Percentiles rank a stretch among this genome's conserved stretches.
Evolutionary conservation across 768 basidiomycete species (phyloP).

Genomic region (Suillus decipiens): DNA sequence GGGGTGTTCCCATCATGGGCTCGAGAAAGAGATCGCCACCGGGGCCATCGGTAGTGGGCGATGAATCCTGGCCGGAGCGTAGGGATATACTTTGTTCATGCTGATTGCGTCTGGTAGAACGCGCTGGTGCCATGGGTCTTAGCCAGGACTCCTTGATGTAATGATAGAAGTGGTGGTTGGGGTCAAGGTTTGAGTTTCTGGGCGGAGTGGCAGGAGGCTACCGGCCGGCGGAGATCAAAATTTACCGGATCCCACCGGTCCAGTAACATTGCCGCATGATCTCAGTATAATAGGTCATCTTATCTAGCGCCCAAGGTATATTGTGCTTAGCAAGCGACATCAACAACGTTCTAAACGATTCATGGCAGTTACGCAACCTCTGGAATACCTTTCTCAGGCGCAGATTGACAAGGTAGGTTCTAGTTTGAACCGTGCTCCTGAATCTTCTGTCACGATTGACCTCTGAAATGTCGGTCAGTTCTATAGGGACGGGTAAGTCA

Average conservation of each 20-base stretch:
- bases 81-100: slow-evolving; percentile 34
- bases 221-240: slow-evolving; percentile 15
- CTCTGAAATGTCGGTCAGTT: slow-evolving; percentile 41
- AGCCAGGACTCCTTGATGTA: slow-evolving; percentile 28
- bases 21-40: slow-evolving; percentile 64
- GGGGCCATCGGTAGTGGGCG: slow-evolving; percentile 35
- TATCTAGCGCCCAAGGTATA: background rate
- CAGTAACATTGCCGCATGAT: background rate
- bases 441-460: background rate
- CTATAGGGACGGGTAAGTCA: slow-evolving; percentile 54
- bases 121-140: slow-evolving; percentile 85
- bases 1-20: slow-evolving; percentile 77
- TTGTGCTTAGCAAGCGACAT: background rate
- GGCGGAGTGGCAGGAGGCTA: slow-evolving; percentile 21
- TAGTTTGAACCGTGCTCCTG: background rate
- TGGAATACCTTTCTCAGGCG: slow-evolving; percentile 53
- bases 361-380: slow-evolving; percentile 2
- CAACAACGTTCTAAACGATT: background rate
- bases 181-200: slow-evolving; percentile 13
- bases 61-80: slow-evolving; percentile 32
- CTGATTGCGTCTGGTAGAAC: slow-evolving; percentile 56
- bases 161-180: slow-evolving; percentile 27
- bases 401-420: slow-evolving; percentile 58
- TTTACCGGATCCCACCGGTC: background rate
- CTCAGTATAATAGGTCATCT: background rate